Base-by-base conservation (phyloP, 768 basidiomycete genomes). In the Boletus subparvulus region DNA sequence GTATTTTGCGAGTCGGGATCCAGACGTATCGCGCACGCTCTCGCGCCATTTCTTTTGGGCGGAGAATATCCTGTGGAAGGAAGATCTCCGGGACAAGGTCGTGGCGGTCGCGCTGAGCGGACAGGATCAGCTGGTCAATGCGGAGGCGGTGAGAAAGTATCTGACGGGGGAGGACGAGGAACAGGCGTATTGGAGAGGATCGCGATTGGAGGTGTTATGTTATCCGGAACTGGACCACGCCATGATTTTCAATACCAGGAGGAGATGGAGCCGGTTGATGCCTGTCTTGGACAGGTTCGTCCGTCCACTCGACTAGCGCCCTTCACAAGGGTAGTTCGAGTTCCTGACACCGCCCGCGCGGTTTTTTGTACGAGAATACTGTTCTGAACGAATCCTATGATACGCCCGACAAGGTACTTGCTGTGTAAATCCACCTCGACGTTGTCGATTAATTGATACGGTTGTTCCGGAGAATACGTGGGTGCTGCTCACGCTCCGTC, bases 41-140 rank as follows among this genome's bases (percentile, higher is more conserved):
- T 74, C 77, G 14, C 75, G 87, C 3, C 77, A 83, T 51, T 87
- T 88, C 64, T 87, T 86, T 63, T 88, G 87, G 87, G 65, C 75
- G 32, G 82, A 88, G 65, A 83, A 80, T 36, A 73, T 83, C 14
- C 58, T 87, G 28, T 88, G 83, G 79, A 78, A 74, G 60, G 84
- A 83, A 51, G 86, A 87, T 52, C 59, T 88, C 3, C 49, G 32
- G 9, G 69, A 62, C 6, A 60, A 58, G 52, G 50, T 44, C 11
- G 66, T 75, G 13, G 73, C 71, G 12, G 73, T 81, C 7, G 70
- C 68, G 54, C 58, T 80, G 30, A 67, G 73, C 37, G 78, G 73
- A 36, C 59, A 62, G 49, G 80, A 80, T 56, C 78, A 78, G 63
- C 73, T 80, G 37, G 74, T 80, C 11, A 69, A 80, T 40, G 63